Evolutionary conservation across 2,329 filamentous ascomycete genomes (phyloP).

Genomic region (Hymenoscyphus fructigenus): DNA sequence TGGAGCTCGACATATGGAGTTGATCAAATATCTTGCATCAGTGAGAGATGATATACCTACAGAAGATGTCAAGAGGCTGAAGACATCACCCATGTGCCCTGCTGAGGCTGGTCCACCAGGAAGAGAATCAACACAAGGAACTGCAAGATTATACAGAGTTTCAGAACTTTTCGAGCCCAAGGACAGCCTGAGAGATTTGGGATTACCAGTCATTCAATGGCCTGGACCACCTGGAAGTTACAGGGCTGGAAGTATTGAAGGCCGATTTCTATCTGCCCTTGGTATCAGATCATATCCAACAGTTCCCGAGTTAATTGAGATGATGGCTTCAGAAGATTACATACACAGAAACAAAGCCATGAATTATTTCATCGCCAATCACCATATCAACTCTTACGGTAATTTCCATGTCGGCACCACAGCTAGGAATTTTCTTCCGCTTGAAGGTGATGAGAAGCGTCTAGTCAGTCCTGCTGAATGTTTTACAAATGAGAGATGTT

Average conservation of each 20-base stretch:
- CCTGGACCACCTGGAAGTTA: slow-evolving; percentile 65
- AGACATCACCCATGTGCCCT: slow-evolving; percentile 76
- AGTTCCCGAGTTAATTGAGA: slow-evolving; percentile 70
- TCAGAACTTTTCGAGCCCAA: slow-evolving; percentile 82
- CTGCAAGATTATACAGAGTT: slow-evolving; percentile 63
- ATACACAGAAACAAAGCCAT: slow-evolving; percentile 67
- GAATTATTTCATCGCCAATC: slow-evolving; percentile 79
- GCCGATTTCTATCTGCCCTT: slow-evolving; percentile 67
- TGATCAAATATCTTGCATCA: slow-evolving; percentile 91
- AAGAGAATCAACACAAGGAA: slow-evolving; percentile 53
- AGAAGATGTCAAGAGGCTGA: slow-evolving; percentile 77
- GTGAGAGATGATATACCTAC: slow-evolving; percentile 85
- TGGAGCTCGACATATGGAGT: slow-evolving; percentile 86
- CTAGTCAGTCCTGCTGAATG: slow-evolving; percentile 74
- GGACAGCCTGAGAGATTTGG: slow-evolving; percentile 65
- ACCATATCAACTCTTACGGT: slow-evolving; percentile 74
- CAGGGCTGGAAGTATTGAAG: slow-evolving; percentile 66
- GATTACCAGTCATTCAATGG: slow-evolving; percentile 80
- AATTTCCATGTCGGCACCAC: slow-evolving; percentile 58
- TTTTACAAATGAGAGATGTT: slow-evolving; percentile 76
- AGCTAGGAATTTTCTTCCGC: slow-evolving; percentile 65
- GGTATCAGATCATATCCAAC: slow-evolving; percentile 73
- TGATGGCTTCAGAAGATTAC: slow-evolving; percentile 66
- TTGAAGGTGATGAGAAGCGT: slow-evolving; percentile 63
- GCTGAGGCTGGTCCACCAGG: slow-evolving; percentile 63